phyloP scores from a whole-genome alignment of 331 rosid species.

The Malus hybrid region DNA sequence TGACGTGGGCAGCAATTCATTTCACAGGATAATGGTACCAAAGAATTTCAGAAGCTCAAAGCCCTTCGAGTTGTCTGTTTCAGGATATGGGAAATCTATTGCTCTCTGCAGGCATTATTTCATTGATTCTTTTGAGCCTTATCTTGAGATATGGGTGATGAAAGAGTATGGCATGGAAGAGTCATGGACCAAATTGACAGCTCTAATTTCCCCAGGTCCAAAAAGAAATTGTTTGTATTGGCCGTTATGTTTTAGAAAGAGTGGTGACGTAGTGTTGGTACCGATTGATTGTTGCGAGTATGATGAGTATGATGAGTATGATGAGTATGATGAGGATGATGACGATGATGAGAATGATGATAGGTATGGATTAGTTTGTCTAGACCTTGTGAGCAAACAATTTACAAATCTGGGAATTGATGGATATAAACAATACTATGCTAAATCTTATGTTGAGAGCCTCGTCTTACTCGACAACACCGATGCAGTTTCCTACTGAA shows the following conservation, averaged over 20 bases:
- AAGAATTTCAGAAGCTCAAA: not conserved
- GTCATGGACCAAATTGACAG: not conserved
- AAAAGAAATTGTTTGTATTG: not conserved
- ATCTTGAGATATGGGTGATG: not conserved
- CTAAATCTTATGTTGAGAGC: not conserved
- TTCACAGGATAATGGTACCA: conserved; percentile 10
- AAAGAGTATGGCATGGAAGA: not conserved
- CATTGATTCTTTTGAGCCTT: not conserved
- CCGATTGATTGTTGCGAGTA: no score
- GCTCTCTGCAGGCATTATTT: not conserved
- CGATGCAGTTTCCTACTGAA: not conserved
- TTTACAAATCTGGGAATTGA: not conserved
- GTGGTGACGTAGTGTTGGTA: not conserved
- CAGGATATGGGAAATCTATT: not conserved
- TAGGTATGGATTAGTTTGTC: not conserved
- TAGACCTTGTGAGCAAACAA: not conserved
- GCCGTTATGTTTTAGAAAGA: not conserved
- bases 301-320: no score
- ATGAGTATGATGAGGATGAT: no score
- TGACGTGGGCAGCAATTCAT: conserved; percentile 10
- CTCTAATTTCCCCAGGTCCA: not conserved
- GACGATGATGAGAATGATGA: no score
- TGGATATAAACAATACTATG: not conserved
- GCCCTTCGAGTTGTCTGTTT: not conserved
- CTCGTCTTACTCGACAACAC: not conserved